A percentile compares a stretch with the other conserved stretches of the same genome.
Evolutionary conservation across 192 early-diverging fungal genomes (phyloP).

Genomic region (Coemansia nantahalensis): DNA sequence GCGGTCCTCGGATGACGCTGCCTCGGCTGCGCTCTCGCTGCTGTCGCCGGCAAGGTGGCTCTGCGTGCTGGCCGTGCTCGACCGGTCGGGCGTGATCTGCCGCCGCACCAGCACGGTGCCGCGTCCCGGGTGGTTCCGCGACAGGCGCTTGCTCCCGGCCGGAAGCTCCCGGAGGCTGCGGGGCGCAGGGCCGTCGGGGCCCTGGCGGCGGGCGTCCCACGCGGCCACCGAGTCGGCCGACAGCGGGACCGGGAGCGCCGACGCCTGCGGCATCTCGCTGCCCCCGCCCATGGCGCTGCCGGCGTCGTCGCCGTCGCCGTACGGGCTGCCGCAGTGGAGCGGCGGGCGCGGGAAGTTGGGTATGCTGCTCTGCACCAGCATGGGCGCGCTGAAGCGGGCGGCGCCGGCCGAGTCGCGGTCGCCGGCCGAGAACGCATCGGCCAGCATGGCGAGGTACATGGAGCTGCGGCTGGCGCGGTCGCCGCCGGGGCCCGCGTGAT

Average conservation of each 20-base stretch:
- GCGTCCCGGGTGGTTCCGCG: background rate
- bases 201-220: no score
- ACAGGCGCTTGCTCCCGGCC: background rate
- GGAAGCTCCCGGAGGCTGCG: no score
- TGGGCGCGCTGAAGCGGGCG: background rate
- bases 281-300: no score
- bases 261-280: background rate
- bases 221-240: background rate
- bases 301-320: background rate
- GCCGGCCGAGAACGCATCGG: background rate
- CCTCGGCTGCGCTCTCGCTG: background rate
- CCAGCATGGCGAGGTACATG: background rate
- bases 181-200: no score
- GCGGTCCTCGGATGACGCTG: background rate
- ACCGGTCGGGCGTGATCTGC: background rate
- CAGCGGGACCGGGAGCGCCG: background rate
- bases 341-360: constrained; percentile 14
- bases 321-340: background rate
- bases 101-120: constrained; percentile 9
- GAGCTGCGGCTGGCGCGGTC: constrained; percentile 8
- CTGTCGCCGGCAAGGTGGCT: constrained; percentile 1
- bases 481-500: background rate
- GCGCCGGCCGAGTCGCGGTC: background rate
- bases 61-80: background rate
- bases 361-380: constrained; percentile 12